Evolutionary conservation across 164 flowering plant species (phyloP).

Genomic region (Chimonanthus praecox): DNA sequence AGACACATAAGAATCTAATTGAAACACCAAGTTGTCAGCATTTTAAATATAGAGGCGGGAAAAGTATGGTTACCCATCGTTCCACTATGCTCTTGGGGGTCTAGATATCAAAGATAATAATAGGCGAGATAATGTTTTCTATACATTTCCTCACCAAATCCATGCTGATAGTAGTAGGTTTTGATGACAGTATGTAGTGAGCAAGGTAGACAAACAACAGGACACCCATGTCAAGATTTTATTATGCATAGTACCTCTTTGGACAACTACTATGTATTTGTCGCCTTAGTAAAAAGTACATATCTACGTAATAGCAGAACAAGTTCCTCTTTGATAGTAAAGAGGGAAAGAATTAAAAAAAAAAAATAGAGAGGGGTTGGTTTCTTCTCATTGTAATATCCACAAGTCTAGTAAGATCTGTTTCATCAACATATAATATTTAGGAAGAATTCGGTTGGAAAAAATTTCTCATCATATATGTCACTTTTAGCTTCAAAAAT

Average conservation of each 20-base stretch:
- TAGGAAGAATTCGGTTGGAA: constrained; percentile 1
- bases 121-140: too few relatives aligned
- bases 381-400: not conserved
- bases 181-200: too few relatives aligned
- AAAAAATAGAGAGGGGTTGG: not conserved
- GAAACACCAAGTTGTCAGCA: too few relatives aligned
- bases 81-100: not conserved
- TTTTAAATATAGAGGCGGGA: not conserved
- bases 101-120: not conserved
- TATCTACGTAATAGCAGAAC: not conserved
- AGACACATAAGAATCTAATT: not conserved
- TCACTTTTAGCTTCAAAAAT: too few relatives aligned
- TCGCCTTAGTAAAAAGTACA: not conserved
- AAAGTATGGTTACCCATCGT: not conserved
- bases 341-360: not conserved
- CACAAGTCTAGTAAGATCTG: not conserved
- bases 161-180: too few relatives aligned
- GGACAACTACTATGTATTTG: not conserved
- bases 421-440: not conserved
- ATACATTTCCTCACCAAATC: too few relatives aligned
- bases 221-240: not conserved
- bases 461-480: not conserved
- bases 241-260: not conserved
- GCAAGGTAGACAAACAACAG: too few relatives aligned
- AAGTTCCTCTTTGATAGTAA: not conserved